phyloP scores from a whole-genome alignment of 1,284 basidiomycete genomes.

The Pseudozyma pruni region DNA sequence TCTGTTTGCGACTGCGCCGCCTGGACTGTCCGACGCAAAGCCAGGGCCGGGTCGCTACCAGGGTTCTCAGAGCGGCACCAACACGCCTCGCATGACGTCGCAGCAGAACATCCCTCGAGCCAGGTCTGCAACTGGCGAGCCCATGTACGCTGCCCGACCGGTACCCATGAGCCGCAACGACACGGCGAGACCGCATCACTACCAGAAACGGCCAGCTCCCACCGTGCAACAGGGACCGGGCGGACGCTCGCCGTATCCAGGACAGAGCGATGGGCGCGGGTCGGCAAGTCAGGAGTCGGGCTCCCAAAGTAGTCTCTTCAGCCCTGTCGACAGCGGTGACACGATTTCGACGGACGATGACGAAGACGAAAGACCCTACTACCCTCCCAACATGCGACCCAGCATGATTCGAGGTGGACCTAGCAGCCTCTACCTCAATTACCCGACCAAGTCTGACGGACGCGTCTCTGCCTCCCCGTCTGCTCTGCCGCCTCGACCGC shows the following conservation, averaged over 20 bases:
- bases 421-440: constrained; percentile 48
- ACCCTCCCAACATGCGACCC: constrained; percentile 44
- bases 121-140: constrained; percentile 18
- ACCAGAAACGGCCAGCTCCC: constrained; percentile 40
- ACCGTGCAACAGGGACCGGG: constrained; percentile 29
- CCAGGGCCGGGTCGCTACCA: constrained; percentile 4
- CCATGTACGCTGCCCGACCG: constrained; percentile 18
- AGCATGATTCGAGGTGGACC: constrained; percentile 52
- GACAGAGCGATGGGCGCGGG: constrained; percentile 26
- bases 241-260: constrained; percentile 27
- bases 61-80: constrained; percentile 9
- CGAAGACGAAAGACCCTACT: constrained; percentile 54
- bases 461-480: constrained; percentile 28
- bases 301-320: constrained; percentile 51
- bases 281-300: constrained; percentile 39
- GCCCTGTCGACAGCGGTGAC: constrained; percentile 48
- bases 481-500: constrained; percentile 12
- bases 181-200: constrained; percentile 45
- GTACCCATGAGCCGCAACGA: constrained; percentile 46
- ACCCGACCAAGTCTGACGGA: constrained; percentile 24
- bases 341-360: constrained; percentile 57
- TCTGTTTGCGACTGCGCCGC: constrained; percentile 49
- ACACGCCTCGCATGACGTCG: constrained; percentile 23
- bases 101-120: constrained; percentile 18
- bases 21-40: constrained; percentile 40